Conservation (phyloP, 306 rosid species). For the Castanea crenata region DNA sequence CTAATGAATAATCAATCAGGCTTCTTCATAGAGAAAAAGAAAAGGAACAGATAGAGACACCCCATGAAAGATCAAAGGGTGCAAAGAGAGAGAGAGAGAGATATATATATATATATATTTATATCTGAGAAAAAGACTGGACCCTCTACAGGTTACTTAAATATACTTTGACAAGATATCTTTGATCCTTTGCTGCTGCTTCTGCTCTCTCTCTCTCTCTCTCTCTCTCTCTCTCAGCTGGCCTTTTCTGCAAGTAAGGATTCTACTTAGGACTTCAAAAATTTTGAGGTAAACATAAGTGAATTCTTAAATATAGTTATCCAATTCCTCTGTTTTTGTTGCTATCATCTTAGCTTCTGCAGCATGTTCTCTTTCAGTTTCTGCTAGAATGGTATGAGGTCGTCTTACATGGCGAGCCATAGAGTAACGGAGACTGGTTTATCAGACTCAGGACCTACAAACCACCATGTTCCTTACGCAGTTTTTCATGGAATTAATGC, state of each 20-base stretch:
- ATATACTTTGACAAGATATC: slow-evolving; percentile 53
- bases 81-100: slow-evolving; percentile 8
- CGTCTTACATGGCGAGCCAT: slow-evolving; percentile 72
- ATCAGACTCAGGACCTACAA: slow-evolving; percentile 74
- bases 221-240: slow-evolving; percentile 19
- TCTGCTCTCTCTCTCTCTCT: background rate
- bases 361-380: slow-evolving; percentile 34
- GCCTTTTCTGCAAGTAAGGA: slow-evolving; percentile 32
- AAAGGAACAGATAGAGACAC: slow-evolving; percentile 43
- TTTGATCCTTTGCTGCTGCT: slow-evolving; percentile 38
- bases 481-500: slow-evolving; percentile 67
- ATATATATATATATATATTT: background rate
- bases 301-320: slow-evolving; percentile 7
- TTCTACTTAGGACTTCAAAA: slow-evolving; percentile 25
- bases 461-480: slow-evolving; percentile 65
- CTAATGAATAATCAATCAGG: slow-evolving; percentile 33
- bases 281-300: slow-evolving; percentile 37
- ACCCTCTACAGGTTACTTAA: slow-evolving; percentile 40
- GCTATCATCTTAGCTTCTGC: slow-evolving; percentile 23
- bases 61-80: slow-evolving; percentile 29
- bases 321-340: slow-evolving; percentile 30
- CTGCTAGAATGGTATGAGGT: slow-evolving; percentile 40
- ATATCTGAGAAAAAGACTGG: slow-evolving; percentile 50
- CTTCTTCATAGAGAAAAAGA: slow-evolving; percentile 51
- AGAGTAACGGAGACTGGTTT: slow-evolving; percentile 72